Evolutionary conservation across 2,329 filamentous ascomycete species (phyloP), one percentile per base, ranked within the genome.

Genomic region (Penicillium rolfsii): DNA sequence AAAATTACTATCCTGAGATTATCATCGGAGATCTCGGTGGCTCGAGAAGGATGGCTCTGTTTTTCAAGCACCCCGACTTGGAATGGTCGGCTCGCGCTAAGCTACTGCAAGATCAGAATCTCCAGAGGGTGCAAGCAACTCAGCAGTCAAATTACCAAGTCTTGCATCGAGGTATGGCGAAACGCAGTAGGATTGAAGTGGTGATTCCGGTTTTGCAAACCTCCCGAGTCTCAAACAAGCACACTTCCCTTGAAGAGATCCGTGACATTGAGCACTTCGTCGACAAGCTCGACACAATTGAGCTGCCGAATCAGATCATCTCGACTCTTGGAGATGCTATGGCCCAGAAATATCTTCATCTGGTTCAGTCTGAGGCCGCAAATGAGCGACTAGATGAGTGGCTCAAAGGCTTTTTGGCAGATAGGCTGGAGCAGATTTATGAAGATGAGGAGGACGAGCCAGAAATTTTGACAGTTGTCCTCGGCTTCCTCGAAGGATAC

Each of bases 1-100:
- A 95, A 73, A 91, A 94, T 73, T 96, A 94, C 75, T 96, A 94
- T 70, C 91, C 92, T 0, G 91, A 96, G 73, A 91, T 96, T 57
- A 91, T 96, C 61, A 84, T 94, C 14, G 90, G 89, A 24, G 89
- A 89, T 64, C 81, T 85, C 4, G 84, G 86, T 33, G 81, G 70
- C 22, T 64, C 71, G 40, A 73, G 70, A 24, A 70, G 71, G 63
- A 69, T 72, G 72, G 77, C 67, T 58, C 74, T 71, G 63, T 76
- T 68, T 52, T 74, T 71, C 64, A 73, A 89, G 82, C 89, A 91
- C 71, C 90, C 90, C n/a, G 89, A 94, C 72, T 80, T 81, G 3
- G 85, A 90, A 77, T 96, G 92, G 92, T 84, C 87, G 57, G 81
- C 83, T 58, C 86, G 87, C 67, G 82, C 93, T 8, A 84, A 85